A percentile compares a stretch with the other conserved stretches of the same genome.
Conservation (phyloP, 257 asterid genomes). For the Ehretia macrophylla region DNA sequence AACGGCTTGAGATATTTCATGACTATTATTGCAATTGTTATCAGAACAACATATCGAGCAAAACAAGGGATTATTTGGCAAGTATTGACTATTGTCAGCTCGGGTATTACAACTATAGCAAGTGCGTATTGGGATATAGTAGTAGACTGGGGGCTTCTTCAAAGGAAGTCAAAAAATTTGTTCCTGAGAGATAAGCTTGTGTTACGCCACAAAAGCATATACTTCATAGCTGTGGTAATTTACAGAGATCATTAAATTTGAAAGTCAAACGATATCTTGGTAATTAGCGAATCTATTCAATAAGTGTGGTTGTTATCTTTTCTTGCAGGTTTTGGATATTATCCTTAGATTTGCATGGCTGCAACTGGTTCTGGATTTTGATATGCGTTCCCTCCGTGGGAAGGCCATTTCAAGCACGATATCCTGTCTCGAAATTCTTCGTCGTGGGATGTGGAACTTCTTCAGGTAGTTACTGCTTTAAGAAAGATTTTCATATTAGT, state of each 20-base stretch:
- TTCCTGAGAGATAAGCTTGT: constrained; percentile 65
- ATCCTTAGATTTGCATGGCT: constrained; percentile 84
- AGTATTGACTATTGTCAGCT: constrained; percentile 54
- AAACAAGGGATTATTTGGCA: constrained; percentile 46
- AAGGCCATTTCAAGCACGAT: constrained; percentile 40
- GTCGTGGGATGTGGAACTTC: constrained; percentile 95
- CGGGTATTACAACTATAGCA: constrained; percentile 44
- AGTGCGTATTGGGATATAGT: constrained; percentile 82
- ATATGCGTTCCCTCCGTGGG: constrained; percentile 54
- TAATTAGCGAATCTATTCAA: background rate
- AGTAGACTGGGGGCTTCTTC: constrained; percentile 80
- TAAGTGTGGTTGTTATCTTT: background rate
- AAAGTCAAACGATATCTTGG: background rate
- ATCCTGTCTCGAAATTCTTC: constrained; percentile 69
- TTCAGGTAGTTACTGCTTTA: constrained; percentile 52
- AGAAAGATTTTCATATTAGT: too few relatives aligned
- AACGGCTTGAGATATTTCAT: constrained; percentile 69
- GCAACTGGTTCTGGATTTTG: constrained; percentile 47
- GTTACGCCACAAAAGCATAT: constrained; percentile 44
- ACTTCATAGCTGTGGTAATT: constrained; percentile 62
- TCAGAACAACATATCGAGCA: constrained; percentile 62
- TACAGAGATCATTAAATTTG: background rate
- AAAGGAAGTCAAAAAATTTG: constrained; percentile 52
- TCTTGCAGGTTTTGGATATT: constrained; percentile 57
- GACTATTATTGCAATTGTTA: constrained; percentile 64